Percentiles rank a stretch among this genome's conserved stretches.
phyloP scores from a whole-genome alignment of 345 rosid genomes.

The Leavenworthia alabamica region DNA sequence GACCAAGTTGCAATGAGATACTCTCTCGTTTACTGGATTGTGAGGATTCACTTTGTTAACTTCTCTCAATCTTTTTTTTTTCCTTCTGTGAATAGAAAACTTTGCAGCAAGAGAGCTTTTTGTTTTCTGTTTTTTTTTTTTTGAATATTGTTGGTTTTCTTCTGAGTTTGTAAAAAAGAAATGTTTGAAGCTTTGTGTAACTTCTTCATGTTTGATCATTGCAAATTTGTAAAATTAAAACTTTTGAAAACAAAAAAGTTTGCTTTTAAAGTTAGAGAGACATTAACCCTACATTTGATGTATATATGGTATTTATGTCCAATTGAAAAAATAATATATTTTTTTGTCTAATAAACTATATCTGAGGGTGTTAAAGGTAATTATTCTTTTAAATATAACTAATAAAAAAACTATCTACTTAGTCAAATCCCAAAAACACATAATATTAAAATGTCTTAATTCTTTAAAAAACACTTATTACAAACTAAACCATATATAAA shows the following conservation, averaged over 20 bases:
- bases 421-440: neutral
- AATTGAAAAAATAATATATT: too few relatives aligned
- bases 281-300: too few relatives aligned
- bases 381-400: too few relatives aligned
- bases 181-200: constrained; percentile 16
- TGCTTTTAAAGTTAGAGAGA: neutral
- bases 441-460: neutral
- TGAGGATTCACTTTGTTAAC: constrained; percentile 63
- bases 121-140: neutral
- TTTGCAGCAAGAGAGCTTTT: constrained; percentile 18
- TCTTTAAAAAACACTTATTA: too few relatives aligned
- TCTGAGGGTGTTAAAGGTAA: too few relatives aligned
- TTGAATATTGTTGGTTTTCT: constrained; percentile 4
- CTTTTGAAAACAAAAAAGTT: neutral
- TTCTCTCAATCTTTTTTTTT: constrained; percentile 5
- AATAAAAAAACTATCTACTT: too few relatives aligned
- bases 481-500: neutral
- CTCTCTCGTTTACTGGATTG: constrained; percentile 83
- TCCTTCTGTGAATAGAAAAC: constrained; percentile 33
- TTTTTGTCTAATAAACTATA: too few relatives aligned
- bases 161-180: constrained; percentile 19
- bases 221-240: constrained; percentile 16
- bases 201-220: neutral
- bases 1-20: constrained; percentile 82
- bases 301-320: too few relatives aligned